Evolutionary conservation across 257 asterid species (phyloP), one percentile per base, ranked within the genome.

Genomic region (Solanum tarapatanum): DNA sequence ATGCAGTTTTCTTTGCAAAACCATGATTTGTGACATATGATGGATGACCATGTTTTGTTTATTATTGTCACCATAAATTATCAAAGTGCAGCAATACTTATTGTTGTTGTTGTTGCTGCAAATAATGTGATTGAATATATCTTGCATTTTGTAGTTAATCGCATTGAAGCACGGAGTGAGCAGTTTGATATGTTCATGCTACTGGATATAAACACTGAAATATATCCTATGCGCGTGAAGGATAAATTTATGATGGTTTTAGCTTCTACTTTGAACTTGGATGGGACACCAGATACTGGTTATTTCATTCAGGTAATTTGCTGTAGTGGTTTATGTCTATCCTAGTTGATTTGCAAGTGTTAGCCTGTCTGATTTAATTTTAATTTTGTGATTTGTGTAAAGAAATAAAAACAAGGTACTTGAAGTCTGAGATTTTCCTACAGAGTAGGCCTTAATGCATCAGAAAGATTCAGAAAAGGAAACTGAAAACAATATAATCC

Each of bases 211-310:
- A 95, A 95, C 80, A 90, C 92, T 0, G 98, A 95, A 77, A 92
- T 96, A 55, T 96, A 95, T 87, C 98, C 98, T 4, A 94, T 96
- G 95, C 91, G 70, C 66, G 84, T 62, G 24, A 98, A 98, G 21
- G 98, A 96, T 66, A 96, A 94, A 84, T 95, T 96, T 91, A 92
- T 93, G 94, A 94, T 96, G 97, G 98, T 93, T 26, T 91, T 96
- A 84, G 98, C 98, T 4, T 89, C 99, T 74, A 96, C 98, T n/a
- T 93, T 96, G 89, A 95, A 95, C 89, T 84, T 95, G 96, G 99
- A 96, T 87, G 99, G 99, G 70, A 94, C 99, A 2, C 99, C 99
- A 33, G 99, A 96, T 82, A 88, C 88, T 87, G 98, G 98, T 87
- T 96, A 92, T 87, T 96, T 39, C 89, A 92, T 92, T 76, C 99